Conservation (phyloP, 179 eudicot species). For the Gypsophila paniculata region DNA sequence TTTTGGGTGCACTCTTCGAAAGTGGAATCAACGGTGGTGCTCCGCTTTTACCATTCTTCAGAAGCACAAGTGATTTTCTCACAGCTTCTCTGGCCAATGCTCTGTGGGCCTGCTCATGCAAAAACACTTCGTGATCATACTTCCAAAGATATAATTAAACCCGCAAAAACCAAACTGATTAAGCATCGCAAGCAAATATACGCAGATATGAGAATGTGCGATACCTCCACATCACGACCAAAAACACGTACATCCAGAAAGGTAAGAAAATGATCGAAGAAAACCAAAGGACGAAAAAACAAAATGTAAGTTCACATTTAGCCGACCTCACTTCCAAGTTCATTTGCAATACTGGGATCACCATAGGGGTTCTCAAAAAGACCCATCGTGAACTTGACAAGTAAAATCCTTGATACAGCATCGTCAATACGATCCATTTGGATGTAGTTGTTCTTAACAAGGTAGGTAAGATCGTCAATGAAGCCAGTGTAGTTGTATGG, state of each 20-base stretch:
- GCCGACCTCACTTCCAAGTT: conserved; percentile 71
- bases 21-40: conserved; percentile 39
- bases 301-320: conserved; percentile 10
- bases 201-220: neutral
- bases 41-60: conserved; percentile 41
- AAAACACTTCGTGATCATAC: conserved; percentile 1
- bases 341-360: conserved; percentile 60
- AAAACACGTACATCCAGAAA: neutral
- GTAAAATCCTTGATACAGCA: conserved; percentile 45
- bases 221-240: conserved; percentile 1
- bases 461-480: conserved; percentile 36
- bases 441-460: conserved; percentile 43
- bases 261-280: neutral
- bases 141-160: neutral
- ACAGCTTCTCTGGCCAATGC: conserved; percentile 52
- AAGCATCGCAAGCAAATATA: neutral
- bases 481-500: conserved; percentile 38
- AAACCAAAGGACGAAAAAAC: no score
- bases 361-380: conserved; percentile 86
- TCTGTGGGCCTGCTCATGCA: conserved; percentile 38
- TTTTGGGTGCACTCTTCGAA: conserved; percentile 35
- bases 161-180: neutral
- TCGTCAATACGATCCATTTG: conserved; percentile 50
- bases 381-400: conserved; percentile 66
- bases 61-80: conserved; percentile 44